Evolutionary conservation across 2,329 filamentous ascomycete genomes (phyloP).

Genomic region (Orbilia javanica): DNA sequence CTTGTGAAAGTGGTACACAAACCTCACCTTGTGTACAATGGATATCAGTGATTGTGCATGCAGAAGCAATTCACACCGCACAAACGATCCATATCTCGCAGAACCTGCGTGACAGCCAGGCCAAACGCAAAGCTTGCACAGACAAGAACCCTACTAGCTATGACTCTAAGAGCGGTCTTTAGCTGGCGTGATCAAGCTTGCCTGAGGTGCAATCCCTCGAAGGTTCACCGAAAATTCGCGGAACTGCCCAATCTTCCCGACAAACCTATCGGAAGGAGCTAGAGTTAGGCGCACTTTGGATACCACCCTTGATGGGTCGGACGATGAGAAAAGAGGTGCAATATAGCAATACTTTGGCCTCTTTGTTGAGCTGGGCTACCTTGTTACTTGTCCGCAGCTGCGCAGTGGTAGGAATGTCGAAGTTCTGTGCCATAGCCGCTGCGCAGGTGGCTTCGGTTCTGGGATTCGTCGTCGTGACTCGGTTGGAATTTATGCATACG

Average conservation of each 20-base stretch:
- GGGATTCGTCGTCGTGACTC: conserved; percentile 50
- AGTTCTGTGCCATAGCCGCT: not conserved
- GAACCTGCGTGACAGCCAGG: conserved; percentile 43
- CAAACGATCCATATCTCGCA: conserved; percentile 54
- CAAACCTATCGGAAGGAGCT: conserved; percentile 43
- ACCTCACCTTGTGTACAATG: conserved; percentile 26
- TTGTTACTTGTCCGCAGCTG: not conserved
- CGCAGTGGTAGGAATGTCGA: not conserved
- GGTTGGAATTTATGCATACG: conserved; percentile 23
- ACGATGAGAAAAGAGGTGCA: conserved; percentile 25
- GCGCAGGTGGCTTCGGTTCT: conserved; percentile 21
- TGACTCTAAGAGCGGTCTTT: not conserved
- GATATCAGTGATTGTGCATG: conserved; percentile 49
- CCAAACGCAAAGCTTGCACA: conserved; percentile 26
- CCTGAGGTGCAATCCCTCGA: conserved; percentile 41
- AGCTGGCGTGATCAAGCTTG: conserved; percentile 48
- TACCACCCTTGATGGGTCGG: conserved; percentile 21
- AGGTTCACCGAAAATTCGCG: conserved; percentile 45
- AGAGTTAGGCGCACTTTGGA: conserved; percentile 13
- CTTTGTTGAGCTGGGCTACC: not conserved
- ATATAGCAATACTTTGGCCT: not conserved
- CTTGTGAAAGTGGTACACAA: conserved; percentile 28
- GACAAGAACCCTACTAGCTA: conserved; percentile 28
- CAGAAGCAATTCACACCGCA: conserved; percentile 49
- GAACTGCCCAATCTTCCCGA: conserved; percentile 48